Evolutionary conservation across 2,329 filamentous ascomycete species (phyloP), one percentile per base, ranked within the genome.

Genomic region (Grosmannia clavigera): DNA sequence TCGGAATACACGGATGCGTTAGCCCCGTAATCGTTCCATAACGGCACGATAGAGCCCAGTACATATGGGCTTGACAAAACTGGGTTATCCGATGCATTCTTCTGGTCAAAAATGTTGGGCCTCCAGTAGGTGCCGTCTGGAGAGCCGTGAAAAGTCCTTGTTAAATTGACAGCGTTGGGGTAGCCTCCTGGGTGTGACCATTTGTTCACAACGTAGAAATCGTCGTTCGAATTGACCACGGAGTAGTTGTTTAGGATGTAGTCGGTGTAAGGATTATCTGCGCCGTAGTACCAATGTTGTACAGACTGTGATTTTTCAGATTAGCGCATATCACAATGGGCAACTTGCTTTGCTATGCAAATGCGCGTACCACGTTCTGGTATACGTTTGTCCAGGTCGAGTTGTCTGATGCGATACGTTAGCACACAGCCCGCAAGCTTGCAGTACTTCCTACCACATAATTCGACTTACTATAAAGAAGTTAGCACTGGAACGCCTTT

Each of bases 231-330:
- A 65, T 82, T 82, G 46, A 82, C 71, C 5, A 81, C 72, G 0
- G 70, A 69, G 67, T 81, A 80, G 48, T 75, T 75, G 51, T 77
- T 74, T 11, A 70, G 58, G 58, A 70, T 75, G 67, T 69, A 79
- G 63, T 71, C 70, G 56, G 67, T 68, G 43, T 76, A 69, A 0
- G 79, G 78, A 58, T 81, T 75, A 3, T 78, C 80, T 62, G 81
- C 78, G 48, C 76, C 79, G 64, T 73, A 78, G 53, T 77, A 76
- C 80, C 79, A 82, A 65, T 83, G 81, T 66, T 82, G 79, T 27
- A 81, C 72, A 2, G 75, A 76, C 51, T 57, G 22, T 9, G 5
- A 35, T 6, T 35, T 35, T 35, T 35, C 6, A 35, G n/a, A 29
- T 54, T 14, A 29, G 22, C 3, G 25, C 5, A 25, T 22, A 43